A percentile compares a stretch with the other conserved stretches of the same genome.
phyloP scores from a whole-genome alignment of 768 basidiomycete species.

The Suillus ampliporus region DNA sequence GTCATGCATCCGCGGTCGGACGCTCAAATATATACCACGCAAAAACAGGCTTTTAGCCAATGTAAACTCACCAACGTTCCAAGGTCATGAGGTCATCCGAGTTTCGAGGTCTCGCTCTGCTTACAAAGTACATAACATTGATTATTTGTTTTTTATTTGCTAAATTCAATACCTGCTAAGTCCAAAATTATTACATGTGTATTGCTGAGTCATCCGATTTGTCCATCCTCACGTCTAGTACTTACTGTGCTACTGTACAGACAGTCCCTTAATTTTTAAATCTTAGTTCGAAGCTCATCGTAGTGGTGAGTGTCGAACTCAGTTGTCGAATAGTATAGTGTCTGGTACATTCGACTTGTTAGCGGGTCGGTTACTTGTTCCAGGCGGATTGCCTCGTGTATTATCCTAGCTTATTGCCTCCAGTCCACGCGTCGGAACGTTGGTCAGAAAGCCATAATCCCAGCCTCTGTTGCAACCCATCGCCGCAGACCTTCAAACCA shows the following conservation, averaged over 20 bases:
- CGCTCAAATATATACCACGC: neutral
- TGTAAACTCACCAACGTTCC: no score
- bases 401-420: neutral
- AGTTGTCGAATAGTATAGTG: neutral
- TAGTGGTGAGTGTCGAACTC: neutral
- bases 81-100: no score
- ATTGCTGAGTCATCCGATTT: no score
- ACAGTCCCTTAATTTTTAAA: no score
- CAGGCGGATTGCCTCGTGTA: constrained; percentile 11
- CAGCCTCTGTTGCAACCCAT: neutral
- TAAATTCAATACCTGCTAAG: neutral
- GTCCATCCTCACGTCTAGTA: no score
- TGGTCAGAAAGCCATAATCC: neutral
- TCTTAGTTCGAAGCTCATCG: neutral
- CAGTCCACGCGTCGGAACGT: constrained; percentile 1
- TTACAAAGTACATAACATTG: no score
- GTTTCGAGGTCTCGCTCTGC: no score
- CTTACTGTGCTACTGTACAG: no score
- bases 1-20: neutral
- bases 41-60: neutral
- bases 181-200: neutral
- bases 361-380: neutral
- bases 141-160: no score
- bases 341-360: neutral
- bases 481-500: constrained; percentile 12